These are phyloP conservation scores for Fusarium tricinctum DNA, from an alignment of 2,329 filamentous ascomycete species.

Conservation along the genomic window DNA sequence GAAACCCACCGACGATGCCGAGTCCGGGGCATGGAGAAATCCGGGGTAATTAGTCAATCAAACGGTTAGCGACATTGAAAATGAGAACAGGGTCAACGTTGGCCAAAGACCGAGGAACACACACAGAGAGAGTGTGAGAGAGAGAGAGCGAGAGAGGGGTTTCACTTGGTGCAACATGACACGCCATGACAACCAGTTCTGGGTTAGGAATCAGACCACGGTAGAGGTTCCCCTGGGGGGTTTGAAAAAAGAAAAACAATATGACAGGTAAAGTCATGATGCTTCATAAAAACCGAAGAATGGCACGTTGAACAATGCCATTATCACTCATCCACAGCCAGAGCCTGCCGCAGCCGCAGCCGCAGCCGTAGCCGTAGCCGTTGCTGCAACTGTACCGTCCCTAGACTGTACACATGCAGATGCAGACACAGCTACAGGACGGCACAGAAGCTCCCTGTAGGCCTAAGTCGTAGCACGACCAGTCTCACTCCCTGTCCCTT, in stretches of 20 bases:
- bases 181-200: constrained; percentile 23
- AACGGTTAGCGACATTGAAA: neutral
- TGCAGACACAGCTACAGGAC: constrained; percentile 18
- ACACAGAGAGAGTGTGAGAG: neutral
- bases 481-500: constrained; percentile 13
- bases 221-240: neutral
- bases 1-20: constrained; percentile 31
- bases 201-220: constrained; percentile 14
- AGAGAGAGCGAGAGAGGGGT: neutral
- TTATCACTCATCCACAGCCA: neutral
- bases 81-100: too few relatives aligned
- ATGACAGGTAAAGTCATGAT: constrained; percentile 36
- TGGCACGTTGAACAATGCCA: constrained; percentile 18
- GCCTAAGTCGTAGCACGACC: constrained; percentile 13
- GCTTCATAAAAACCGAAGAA: constrained; percentile 5
- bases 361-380: neutral
- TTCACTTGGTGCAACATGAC: constrained; percentile 28
- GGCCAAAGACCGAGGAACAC: too few relatives aligned
- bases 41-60: constrained; percentile 33
- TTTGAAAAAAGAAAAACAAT: constrained; percentile 8
- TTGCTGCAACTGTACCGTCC: neutral
- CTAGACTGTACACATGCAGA: neutral
- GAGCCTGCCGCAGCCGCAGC: neutral
- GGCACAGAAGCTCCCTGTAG: constrained; percentile 25
- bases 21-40: constrained; percentile 33